Conservation (phyloP, 345 rosid species). For the Salix arbutifolia region DNA sequence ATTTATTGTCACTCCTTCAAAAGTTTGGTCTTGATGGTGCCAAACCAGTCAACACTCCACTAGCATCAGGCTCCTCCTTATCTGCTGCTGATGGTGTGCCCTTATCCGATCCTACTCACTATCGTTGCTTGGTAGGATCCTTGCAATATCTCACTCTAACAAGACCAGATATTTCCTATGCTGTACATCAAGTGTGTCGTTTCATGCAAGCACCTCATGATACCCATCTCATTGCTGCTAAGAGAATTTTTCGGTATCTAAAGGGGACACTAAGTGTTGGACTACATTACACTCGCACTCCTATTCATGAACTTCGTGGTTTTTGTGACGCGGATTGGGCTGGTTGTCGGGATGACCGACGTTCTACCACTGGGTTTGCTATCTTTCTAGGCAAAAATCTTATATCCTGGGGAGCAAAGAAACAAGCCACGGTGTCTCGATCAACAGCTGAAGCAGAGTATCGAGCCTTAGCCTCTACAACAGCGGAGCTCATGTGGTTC, state of each 20-base stretch:
- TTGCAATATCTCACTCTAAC: background rate
- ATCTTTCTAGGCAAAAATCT: background rate
- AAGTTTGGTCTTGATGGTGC: background rate
- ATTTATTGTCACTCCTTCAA: background rate
- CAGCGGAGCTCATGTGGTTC: background rate
- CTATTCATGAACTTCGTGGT: background rate
- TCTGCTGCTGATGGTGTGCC: background rate
- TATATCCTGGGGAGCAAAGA: background rate
- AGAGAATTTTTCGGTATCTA: background rate
- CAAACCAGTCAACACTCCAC: background rate
- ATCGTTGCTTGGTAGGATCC: background rate
- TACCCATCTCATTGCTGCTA: background rate
- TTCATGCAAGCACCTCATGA: background rate
- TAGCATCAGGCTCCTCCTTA: background rate
- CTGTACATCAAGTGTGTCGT: background rate
- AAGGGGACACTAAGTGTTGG: background rate
- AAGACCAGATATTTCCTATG: background rate
- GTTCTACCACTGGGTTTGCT: background rate
- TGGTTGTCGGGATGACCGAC: background rate
- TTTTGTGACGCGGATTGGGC: background rate
- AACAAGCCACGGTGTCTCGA: background rate
- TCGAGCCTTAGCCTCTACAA: background rate
- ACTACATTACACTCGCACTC: background rate
- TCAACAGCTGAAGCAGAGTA: background rate
- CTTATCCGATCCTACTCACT: background rate